These are phyloP conservation scores for Penicillium italicum DNA, from an alignment of 2,329 filamentous ascomycete genomes.

Conservation along the genomic window DNA sequence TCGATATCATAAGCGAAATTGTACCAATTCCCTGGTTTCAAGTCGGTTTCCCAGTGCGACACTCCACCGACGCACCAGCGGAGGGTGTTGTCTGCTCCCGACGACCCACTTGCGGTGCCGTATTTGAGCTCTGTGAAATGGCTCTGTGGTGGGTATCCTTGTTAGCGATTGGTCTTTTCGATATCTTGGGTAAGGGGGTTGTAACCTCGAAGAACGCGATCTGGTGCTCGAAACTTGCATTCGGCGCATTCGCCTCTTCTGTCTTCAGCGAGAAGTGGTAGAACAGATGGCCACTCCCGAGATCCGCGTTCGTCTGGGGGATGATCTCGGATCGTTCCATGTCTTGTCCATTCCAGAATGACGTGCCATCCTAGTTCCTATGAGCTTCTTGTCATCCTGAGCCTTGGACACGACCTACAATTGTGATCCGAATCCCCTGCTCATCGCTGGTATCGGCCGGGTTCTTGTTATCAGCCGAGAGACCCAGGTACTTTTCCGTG, in stretches of 20 bases:
- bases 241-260: slow-evolving; percentile 57
- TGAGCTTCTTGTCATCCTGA: not conserved
- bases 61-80: slow-evolving; percentile 62
- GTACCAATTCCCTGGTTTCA: slow-evolving; percentile 65
- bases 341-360: slow-evolving; percentile 68
- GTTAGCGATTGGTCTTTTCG: not conserved
- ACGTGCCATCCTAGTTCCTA: slow-evolving; percentile 26
- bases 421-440: slow-evolving; percentile 66
- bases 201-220: slow-evolving; percentile 51
- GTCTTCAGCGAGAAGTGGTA: slow-evolving; percentile 70
- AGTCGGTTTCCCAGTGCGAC: slow-evolving; percentile 61
- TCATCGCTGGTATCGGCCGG: slow-evolving; percentile 58
- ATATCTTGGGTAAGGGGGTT: too few species aligned
- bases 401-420: slow-evolving; percentile 46
- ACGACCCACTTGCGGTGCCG: slow-evolving; percentile 46
- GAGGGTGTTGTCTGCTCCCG: slow-evolving; percentile 52
- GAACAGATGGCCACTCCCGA: slow-evolving; percentile 63
- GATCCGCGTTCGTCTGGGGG: slow-evolving; percentile 63
- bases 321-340: slow-evolving; percentile 74
- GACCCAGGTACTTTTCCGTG: slow-evolving; percentile 55
- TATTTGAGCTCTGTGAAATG: slow-evolving; percentile 74
- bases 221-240: slow-evolving; percentile 64
- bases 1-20: slow-evolving; percentile 73
- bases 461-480: slow-evolving; percentile 61
- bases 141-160: slow-evolving; percentile 50